Conservation (phyloP, 2,329 filamentous ascomycete genomes). For the Trichoderma breve region DNA sequence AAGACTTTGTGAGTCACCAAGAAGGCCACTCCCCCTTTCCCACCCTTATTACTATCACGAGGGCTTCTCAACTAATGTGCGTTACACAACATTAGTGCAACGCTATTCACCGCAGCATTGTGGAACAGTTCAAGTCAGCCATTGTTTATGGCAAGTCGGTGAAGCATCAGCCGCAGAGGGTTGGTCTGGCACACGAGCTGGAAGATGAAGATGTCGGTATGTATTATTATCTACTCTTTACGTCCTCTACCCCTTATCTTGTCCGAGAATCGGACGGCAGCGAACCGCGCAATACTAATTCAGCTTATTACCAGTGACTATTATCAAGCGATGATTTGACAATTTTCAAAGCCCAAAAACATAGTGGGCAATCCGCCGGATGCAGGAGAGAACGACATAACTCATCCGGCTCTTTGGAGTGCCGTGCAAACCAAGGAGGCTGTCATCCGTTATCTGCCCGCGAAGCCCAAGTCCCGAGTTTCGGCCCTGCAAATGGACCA, state of each 20-base stretch:
- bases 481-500: neutral
- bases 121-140: constrained; percentile 92
- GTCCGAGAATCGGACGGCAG: neutral
- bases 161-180: constrained; percentile 96
- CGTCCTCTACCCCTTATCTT: neutral
- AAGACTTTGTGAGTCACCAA: constrained; percentile 80
- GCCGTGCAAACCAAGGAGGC: neutral
- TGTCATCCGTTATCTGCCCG: neutral
- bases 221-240: constrained; percentile 34
- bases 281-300: neutral
- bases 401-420: neutral
- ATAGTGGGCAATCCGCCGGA: constrained; percentile 1
- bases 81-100: constrained; percentile 66
- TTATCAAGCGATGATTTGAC: constrained; percentile 62
- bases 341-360: constrained; percentile 13
- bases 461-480: neutral
- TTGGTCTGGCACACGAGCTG: constrained; percentile 86
- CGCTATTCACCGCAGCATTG: constrained; percentile 91
- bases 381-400: neutral
- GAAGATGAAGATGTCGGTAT: constrained; percentile 95
- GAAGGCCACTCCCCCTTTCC: neutral
- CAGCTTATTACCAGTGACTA: constrained; percentile 39
- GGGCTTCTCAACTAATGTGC: constrained; percentile 37
- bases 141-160: constrained; percentile 97
- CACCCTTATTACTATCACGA: neutral